Conservation (phyloP, 148 eudicot genomes). For the Rhododendron williamsianum region DNA sequence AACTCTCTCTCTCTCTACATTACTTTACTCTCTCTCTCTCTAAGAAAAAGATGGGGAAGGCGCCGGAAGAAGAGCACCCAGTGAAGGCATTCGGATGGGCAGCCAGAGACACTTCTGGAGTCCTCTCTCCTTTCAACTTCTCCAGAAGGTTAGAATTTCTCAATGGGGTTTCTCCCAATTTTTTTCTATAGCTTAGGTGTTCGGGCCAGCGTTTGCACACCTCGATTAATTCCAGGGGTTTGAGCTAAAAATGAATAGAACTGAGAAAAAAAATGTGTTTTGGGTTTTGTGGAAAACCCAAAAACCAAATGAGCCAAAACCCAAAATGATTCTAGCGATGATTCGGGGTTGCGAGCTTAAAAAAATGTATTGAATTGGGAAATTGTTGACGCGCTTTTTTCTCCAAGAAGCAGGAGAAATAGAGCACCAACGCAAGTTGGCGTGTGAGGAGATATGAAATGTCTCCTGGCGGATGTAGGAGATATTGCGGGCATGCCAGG, state of each 20-base stretch:
- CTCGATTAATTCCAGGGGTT: not conserved
- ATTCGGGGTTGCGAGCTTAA: no score
- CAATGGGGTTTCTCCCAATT: not conserved
- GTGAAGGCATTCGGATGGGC: constrained; percentile 12
- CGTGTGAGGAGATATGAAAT: no score
- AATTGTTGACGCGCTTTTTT: no score
- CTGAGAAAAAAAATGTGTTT: no score
- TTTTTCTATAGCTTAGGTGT: no score
- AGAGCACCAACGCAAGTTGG: no score
- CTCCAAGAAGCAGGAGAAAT: no score
- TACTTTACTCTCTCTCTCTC: not conserved
- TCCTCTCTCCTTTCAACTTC: constrained; percentile 9
- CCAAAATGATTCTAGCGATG: not conserved
- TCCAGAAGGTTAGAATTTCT: not conserved
- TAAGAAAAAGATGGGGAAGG: not conserved
- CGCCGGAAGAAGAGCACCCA: constrained; percentile 4
- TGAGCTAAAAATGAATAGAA: not conserved
- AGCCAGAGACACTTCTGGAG: constrained; percentile 1
- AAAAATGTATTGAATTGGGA: no score
- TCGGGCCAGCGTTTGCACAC: no score
- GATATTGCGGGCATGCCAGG: no score
- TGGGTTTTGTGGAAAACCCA: not conserved
- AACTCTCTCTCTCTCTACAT: not conserved
- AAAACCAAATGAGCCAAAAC: not conserved
- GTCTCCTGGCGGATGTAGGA: no score